Base-by-base conservation (phyloP, 2,329 filamentous ascomycete genomes). In the Neopestalotiopsis sp. region DNA sequence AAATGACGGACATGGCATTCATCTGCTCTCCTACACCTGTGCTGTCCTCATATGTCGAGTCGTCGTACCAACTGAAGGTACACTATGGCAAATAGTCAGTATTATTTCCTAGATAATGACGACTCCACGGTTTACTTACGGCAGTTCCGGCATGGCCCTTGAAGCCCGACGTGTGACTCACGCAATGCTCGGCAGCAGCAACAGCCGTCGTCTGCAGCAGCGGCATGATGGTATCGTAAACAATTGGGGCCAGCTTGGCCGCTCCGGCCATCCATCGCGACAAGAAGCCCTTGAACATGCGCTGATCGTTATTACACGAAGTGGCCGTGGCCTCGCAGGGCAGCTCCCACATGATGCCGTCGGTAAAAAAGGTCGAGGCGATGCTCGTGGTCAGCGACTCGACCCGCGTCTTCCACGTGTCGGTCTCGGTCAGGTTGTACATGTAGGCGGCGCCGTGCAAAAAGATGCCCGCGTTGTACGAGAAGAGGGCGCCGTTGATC, bases 11-110 rank as follows among this genome's bases (percentile, higher is more conserved):
- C 56, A 89, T 79, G 0, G 85, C 86, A 71, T 84, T 85, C 78
- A 89, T 85, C 75, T 88, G 84, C 76, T 89, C 84, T 58, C 88
- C 86, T 69, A 87, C 84, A 65, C 86, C 85, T 30, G 80, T 81
- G 24, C 84, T 84, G 40, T 83, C 83, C 74, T 88, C 86, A 71
- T 83, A 87, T 1, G 75, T 76, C 1, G 76, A 79, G 2, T 76
- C 73, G 49, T 81, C 83, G 40, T 68, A 65, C 89, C 88, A 91
- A 64, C 80, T 79, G 28, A 88, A 82, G 9, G 87, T 85, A 75
- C 89, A 91, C 30, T 62, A 20, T n/a, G 3, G 24, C 24, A 28
- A 1, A 20, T 9, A 4, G 30, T n/a, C 24, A 61, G 58, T 20
- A n/a, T 24, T 24, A 1, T 24, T 24, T 24, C 24, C 24, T 24